Base-by-base conservation (phyloP, 2,329 filamentous ascomycete species). In the Alternaria panax region DNA sequence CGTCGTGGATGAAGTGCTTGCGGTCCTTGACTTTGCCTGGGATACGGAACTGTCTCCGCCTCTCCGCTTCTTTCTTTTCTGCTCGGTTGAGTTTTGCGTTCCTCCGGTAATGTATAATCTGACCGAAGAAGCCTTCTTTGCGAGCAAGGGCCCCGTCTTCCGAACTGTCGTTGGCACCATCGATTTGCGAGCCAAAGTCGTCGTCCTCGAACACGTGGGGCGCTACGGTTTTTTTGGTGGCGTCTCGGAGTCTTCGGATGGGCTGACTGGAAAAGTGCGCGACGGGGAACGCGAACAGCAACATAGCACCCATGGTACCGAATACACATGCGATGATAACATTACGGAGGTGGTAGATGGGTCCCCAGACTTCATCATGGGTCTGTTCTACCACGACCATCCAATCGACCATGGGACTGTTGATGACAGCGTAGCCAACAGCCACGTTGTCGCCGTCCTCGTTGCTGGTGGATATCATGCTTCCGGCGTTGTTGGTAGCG, bases 281-380 rank as follows among this genome's bases (percentile, higher is more conserved):
- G 36, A 93, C 87, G 0, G 93, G 92, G 36, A 93, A 85, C 2
- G 92, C 84, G 2, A 96, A 75, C 8, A 96, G 62, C 3, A 93
- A 75, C 51, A 96, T 86, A 5, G 90, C 83, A 0, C 90, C 93
- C 12, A 89, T 85, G 0, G 92, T 94, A 1, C 90, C 92, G 74
- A 97, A 96, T 0, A 96, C 90, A 62, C 92, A 96, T 5, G 88
- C 92, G 2, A 97, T 79, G 2, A 97, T 85, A 51, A 97, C 92
- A 47, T 90, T 88, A 20, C 91, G 87, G n/a, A 97, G 82, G 20
- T 87, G 88, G 27, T 83, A 79, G 57, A 97, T 93, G 0, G 93
- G 91, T 7, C 83, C 82, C 79, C 90, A 93, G 0, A 93, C 92
- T 77, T 97, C 93, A 22, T 76, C 75, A 63, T 87, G 87, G 2